Percentiles rank a stretch among this genome's conserved stretches.
These are phyloP conservation scores for Clarireedia homoeocarpa DNA, from an alignment of 2,329 filamentous ascomycete genomes.

Conservation along the genomic window DNA sequence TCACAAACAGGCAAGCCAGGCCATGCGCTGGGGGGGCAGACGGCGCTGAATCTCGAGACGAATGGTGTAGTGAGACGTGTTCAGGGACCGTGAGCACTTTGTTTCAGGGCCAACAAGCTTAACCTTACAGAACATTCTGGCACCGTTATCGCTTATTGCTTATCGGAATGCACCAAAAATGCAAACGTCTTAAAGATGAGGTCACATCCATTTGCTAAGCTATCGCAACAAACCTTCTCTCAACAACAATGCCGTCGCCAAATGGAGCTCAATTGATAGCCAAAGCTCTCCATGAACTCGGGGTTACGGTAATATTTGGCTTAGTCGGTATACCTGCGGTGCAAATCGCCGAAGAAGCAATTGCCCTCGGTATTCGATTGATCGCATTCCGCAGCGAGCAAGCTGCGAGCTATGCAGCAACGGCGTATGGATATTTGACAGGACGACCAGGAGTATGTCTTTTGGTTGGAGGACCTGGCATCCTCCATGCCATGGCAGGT, in stretches of 20 bases:
- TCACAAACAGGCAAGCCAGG: too few relatives aligned
- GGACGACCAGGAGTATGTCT: slow-evolving; percentile 48
- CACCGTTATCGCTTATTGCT: too few relatives aligned
- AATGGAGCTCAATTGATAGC: slow-evolving; percentile 24
- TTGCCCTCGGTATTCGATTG: slow-evolving; percentile 48
- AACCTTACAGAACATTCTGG: too few relatives aligned
- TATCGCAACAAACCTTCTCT: too few relatives aligned
- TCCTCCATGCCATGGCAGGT: slow-evolving; percentile 50
- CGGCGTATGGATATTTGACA: slow-evolving; percentile 50
- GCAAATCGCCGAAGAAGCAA: slow-evolving; percentile 48
- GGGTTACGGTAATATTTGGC: slow-evolving; percentile 26
- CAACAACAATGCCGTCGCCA: background rate
- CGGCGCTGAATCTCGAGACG: background rate
- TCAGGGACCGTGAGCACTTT: background rate
- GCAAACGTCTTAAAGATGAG: too few relatives aligned
- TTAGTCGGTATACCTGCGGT: slow-evolving; percentile 34
- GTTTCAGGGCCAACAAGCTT: background rate
- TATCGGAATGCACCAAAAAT: too few relatives aligned
- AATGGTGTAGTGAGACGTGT: background rate
- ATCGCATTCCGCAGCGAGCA: slow-evolving; percentile 53
- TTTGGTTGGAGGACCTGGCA: slow-evolving; percentile 51
- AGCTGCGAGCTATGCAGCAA: slow-evolving; percentile 49
- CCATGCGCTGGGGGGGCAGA: too few relatives aligned
- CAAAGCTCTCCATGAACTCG: slow-evolving; percentile 22
- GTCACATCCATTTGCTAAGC: too few relatives aligned